Evolutionary conservation across 306 rosid species (phyloP), one percentile per base, ranked within the genome.

Genomic region (Lithocarpus polystachyus): DNA sequence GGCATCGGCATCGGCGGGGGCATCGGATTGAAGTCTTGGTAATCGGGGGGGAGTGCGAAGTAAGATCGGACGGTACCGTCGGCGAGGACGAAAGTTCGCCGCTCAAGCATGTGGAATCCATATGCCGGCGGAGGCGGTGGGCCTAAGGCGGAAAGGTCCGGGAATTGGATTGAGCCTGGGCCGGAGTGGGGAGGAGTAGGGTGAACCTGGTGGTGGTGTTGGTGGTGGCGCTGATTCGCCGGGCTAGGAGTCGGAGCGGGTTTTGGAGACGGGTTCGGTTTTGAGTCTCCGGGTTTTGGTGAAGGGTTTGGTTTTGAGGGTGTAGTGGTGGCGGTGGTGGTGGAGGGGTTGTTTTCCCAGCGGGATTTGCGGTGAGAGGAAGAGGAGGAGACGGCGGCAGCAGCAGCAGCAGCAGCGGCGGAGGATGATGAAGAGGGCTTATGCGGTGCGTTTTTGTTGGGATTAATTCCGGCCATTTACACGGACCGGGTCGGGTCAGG

Each of bases 61-160:
- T 96, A 96, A 15, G 98, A 93, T 31, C 98, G 91, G 43, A 91
- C 99, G 28, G 89, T 89, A 13, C 94, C 98, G 62, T 96, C 99
- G 20, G 99, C 94, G 29, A 96, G 97, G 54, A 87, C 87, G 67
- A 96, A 87, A 1, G 99, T 87, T 17, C 96, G 99, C 31, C 99
- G 99, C 68, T 93, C 98, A 2, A 96, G 94, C 97, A 93, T 93
- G 92, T 96, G 99, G 82, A 96, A 96, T 40, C 97, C 97, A 72
- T 96, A 96, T 6, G 89, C 88, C 10, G 97, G 98, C 4, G 93
- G 93, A 20, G 99, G 99, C 0, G 92, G 96, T 2, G 96, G 94
- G 59, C 91, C 97, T 33, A 88, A 55, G 1, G 83, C 68, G 11
- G 93, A 53, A 12, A 90, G 92, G 60, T 89, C 94, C 1, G 92